Conservation (phyloP, 2,329 filamentous ascomycete genomes). For the Fusarium globosum region DNA sequence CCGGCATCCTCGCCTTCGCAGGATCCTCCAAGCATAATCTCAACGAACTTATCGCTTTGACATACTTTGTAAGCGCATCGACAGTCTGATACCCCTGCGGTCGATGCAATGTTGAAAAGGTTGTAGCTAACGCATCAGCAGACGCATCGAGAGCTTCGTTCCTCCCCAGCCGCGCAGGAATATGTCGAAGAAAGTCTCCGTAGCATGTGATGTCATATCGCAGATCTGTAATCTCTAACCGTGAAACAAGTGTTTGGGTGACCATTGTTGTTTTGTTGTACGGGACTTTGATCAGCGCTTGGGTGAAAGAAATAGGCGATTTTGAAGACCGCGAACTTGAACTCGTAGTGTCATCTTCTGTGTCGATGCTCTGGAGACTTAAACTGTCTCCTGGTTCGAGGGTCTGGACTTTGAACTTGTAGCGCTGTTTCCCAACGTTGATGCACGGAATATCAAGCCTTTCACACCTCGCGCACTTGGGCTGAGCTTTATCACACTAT, state of each 20-base stretch:
- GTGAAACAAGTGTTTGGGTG: constrained; percentile 43
- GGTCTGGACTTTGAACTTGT: constrained; percentile 59
- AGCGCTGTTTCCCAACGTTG: constrained; percentile 59
- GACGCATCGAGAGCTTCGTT: constrained; percentile 59
- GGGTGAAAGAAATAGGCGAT: not conserved
- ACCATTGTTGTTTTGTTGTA: constrained; percentile 47
- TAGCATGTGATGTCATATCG: constrained; percentile 61
- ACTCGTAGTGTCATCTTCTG: constrained; percentile 10
- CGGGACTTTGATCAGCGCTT: constrained; percentile 37
- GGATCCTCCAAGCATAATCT: constrained; percentile 45
- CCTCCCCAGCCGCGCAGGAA: constrained; percentile 57
- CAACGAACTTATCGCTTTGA: constrained; percentile 45
- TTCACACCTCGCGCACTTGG: constrained; percentile 58
- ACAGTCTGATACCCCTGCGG: constrained; percentile 25
- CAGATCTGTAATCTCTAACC: constrained; percentile 54
- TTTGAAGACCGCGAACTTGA: not conserved
- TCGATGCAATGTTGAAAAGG: constrained; percentile 41
- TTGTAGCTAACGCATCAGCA: constrained; percentile 46
- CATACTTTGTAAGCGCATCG: constrained; percentile 47
- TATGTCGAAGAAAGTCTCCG: constrained; percentile 57
- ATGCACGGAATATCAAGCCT: constrained; percentile 58
- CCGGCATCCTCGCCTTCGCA: constrained; percentile 40
- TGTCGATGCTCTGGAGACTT: constrained; percentile 2
- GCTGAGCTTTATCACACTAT: constrained; percentile 60
- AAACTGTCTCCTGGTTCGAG: constrained; percentile 12